Percentiles rank a stretch among this genome's conserved stretches.
phyloP scores from a whole-genome alignment of 495 filamentous ascomycete genomes.

The Pseudoneurospora amorphoporcata region DNA sequence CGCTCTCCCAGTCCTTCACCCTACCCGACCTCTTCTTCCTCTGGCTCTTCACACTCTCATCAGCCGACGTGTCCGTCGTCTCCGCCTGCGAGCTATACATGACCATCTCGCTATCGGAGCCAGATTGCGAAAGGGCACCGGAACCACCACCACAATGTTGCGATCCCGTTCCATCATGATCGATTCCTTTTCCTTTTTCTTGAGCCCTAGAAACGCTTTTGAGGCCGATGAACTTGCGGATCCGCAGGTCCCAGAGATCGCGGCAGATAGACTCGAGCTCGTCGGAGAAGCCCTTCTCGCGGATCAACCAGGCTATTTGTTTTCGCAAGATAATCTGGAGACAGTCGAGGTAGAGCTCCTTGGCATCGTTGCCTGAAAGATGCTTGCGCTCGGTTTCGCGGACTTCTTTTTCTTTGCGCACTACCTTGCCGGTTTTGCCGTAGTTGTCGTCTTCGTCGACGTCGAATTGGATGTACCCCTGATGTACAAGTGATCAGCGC shows the following conservation, averaged over 20 bases:
- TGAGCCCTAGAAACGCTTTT: conserved; percentile 4
- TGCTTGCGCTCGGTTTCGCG: conserved; percentile 48
- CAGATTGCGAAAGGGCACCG: background rate
- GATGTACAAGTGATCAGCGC: background rate
- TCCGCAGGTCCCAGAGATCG: conserved; percentile 40
- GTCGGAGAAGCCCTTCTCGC: conserved; percentile 24
- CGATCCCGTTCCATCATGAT: conserved; percentile 1
- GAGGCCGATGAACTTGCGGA: conserved; percentile 28
- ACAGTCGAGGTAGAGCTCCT: conserved; percentile 69
- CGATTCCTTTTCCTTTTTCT: background rate
- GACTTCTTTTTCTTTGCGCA: conserved; percentile 34
- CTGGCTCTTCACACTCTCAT: background rate
- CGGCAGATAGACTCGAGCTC: conserved; percentile 42
- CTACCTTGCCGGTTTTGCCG: conserved; percentile 46
- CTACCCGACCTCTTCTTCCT: conserved; percentile 1
- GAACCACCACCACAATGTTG: background rate
- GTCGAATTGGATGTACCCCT: conserved; percentile 47
- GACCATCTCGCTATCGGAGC: conserved; percentile 6
- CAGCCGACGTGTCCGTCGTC: background rate
- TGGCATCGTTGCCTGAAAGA: conserved; percentile 51
- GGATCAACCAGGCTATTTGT: conserved; percentile 35
- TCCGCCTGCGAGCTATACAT: conserved; percentile 32
- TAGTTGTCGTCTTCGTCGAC: conserved; percentile 66
- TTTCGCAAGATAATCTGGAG: conserved; percentile 62
- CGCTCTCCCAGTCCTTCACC: conserved; percentile 13